Evolutionary conservation across 1,139 yeast species (phyloP).

Genomic region (Yamadazyma dushanensis): DNA sequence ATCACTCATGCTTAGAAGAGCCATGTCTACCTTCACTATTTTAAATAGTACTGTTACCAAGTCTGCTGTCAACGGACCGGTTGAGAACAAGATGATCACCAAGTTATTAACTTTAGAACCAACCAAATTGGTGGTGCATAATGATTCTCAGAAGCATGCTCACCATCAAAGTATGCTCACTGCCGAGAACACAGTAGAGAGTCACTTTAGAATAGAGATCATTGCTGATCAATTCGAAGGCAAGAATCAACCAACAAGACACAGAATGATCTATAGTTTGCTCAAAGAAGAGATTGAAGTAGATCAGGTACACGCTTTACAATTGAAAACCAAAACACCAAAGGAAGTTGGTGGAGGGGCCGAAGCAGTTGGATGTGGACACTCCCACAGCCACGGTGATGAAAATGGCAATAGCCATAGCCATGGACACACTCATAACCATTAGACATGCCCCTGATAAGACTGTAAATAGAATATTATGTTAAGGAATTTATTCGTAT

Average conservation of each 20-base stretch:
- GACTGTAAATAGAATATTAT: too few species aligned
- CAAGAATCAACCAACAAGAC: slow-evolving; percentile 70
- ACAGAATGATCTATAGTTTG: slow-evolving; percentile 68
- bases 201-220: slow-evolving; percentile 76
- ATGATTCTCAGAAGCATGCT: slow-evolving; percentile 87
- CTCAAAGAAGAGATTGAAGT: slow-evolving; percentile 70
- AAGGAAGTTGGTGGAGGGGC: slow-evolving; percentile 42
- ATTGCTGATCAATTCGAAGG: slow-evolving; percentile 74
- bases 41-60: slow-evolving; percentile 13
- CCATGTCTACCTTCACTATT: slow-evolving; percentile 2
- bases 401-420: slow-evolving; percentile 2
- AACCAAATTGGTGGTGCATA: slow-evolving; percentile 53
- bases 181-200: slow-evolving; percentile 72
- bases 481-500: too few species aligned
- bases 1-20: slow-evolving; percentile 1
- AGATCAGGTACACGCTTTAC: slow-evolving; percentile 86
- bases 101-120: slow-evolving; percentile 45
- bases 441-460: background rate
- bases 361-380: slow-evolving; percentile 4
- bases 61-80: slow-evolving; percentile 43
- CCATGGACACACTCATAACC: slow-evolving; percentile 3
- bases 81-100: slow-evolving; percentile 50
- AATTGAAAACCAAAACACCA: slow-evolving; percentile 78
- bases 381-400: slow-evolving; percentile 1
- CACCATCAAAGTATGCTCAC: slow-evolving; percentile 85